Base-by-base conservation (phyloP, 257 asterid genomes). In the Eustoma russellianum region DNA sequence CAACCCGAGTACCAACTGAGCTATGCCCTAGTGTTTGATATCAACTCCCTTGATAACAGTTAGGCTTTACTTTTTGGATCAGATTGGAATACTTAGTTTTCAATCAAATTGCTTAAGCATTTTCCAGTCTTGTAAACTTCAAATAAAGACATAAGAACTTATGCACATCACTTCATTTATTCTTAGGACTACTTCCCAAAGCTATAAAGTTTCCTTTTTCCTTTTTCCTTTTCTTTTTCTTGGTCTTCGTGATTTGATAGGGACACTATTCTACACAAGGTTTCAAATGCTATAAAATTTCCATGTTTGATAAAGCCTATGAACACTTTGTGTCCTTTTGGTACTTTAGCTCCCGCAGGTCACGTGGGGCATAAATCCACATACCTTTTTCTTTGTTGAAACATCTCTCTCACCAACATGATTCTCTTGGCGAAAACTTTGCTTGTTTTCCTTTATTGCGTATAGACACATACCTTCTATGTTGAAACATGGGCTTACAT, bases 11-110 rank as follows among this genome's bases (percentile, higher is more conserved):
- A n/a, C n/a, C n/a, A n/a, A n/a, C n/a, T n/a, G n/a, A n/a, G n/a
- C n/a, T n/a, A n/a, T n/a, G n/a, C n/a, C n/a, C n/a, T n/a, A n/a
- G n/a, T n/a, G n/a, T n/a, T n/a, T n/a, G n/a, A n/a, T n/a, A n/a
- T n/a, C n/a, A n/a, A 19, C 30, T 50, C 47, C 14, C 34, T 18
- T 63, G 49, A 56, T 50, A 48, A 33, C 5, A 47, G 35, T 43
- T 30, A 17, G 17, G 38, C 54, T n/a, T 50, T 64, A 15, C 59
- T 52, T 55, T 56, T 64, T 18, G 52, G 41, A 56, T 30, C 33
- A 49, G 43, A 38, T 30, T 41, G 69, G 82, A 80, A 69, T 61
- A 68, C 65, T 68, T 68, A 67, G 63, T 72, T 52, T 69, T 74
- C 58, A n/a, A n/a, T n/a, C n/a, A n/a, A n/a, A n/a, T n/a, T n/a